Evolutionary conservation across 495 filamentous ascomycete genomes (phyloP).

Genomic region (Apodospora peruviana): DNA sequence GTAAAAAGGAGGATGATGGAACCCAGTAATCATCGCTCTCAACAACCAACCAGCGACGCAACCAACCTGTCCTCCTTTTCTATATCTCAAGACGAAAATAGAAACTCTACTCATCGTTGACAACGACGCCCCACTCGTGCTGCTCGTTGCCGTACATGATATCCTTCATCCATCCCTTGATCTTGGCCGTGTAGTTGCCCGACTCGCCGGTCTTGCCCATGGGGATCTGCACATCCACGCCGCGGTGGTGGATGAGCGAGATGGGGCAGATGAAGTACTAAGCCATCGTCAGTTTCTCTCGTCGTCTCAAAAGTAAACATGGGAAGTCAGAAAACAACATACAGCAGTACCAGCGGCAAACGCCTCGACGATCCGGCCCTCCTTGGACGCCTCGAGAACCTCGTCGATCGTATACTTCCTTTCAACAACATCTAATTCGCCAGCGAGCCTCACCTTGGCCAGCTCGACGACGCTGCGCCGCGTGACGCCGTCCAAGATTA

Average conservation of each 20-base stretch:
- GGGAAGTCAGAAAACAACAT: slow-evolving; percentile 24
- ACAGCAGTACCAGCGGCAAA: slow-evolving; percentile 87
- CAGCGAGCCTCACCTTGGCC: slow-evolving; percentile 54
- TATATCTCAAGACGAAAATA: too few relatives aligned
- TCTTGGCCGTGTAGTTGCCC: slow-evolving; percentile 57
- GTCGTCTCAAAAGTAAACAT: not conserved
- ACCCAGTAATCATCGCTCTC: too few relatives aligned
- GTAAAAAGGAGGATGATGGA: too few relatives aligned
- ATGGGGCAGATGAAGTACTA: slow-evolving; percentile 79
- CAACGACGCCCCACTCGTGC: slow-evolving; percentile 74
- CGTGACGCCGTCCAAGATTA: slow-evolving; percentile 85
- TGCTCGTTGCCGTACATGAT: slow-evolving; percentile 84
- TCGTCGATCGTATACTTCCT: slow-evolving; percentile 74
- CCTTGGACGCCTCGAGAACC: slow-evolving; percentile 62
- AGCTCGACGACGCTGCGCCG: slow-evolving; percentile 70
- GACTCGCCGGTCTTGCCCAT: slow-evolving; percentile 50
- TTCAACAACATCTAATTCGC: slow-evolving; percentile 71
- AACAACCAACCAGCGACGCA: too few relatives aligned
- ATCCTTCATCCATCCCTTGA: slow-evolving; percentile 73
- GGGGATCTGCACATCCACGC: slow-evolving; percentile 60
- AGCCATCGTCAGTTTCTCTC: not conserved
- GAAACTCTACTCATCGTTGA: slow-evolving; percentile 48
- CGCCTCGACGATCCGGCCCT: slow-evolving; percentile 75
- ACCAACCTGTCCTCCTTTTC: too few relatives aligned
- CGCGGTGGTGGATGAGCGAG: slow-evolving; percentile 65